Conservation (phyloP, 768 basidiomycete species). For the Amanita polypyramis region DNA sequence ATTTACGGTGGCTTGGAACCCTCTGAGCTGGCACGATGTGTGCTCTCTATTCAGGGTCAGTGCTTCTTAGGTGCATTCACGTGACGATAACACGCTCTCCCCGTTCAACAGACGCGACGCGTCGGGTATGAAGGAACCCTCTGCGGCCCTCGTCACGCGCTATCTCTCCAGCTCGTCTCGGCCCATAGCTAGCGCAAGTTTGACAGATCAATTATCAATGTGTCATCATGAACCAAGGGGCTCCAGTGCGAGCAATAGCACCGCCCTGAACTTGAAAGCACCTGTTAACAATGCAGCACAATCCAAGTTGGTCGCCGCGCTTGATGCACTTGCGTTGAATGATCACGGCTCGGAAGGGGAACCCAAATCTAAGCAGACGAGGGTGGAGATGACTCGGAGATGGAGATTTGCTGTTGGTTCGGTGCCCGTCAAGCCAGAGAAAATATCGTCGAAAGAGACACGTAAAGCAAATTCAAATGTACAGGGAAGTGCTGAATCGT, state of each 20-base stretch:
- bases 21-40: too few species aligned
- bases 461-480: background rate
- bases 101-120: background rate
- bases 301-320: background rate
- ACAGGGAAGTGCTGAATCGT: background rate
- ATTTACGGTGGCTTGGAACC: too few species aligned
- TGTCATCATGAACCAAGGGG: background rate
- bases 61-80: too few species aligned
- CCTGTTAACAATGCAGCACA: background rate
- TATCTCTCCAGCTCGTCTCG: background rate
- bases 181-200: too few species aligned
- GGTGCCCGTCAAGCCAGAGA: background rate
- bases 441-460: background rate
- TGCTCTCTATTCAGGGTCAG: too few species aligned
- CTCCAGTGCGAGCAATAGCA: too few species aligned
- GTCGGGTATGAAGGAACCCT: background rate
- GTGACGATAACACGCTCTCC: too few species aligned
- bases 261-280: background rate
- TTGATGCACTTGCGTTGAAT: background rate
- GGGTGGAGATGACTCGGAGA: background rate
- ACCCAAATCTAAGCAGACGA: background rate
- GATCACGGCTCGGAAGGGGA: background rate
- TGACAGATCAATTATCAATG: background rate
- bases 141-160: background rate
- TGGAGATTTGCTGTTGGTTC: conserved; percentile 2